phyloP scores from a whole-genome alignment of 345 rosid species.

The Brassica nigra region DNA sequence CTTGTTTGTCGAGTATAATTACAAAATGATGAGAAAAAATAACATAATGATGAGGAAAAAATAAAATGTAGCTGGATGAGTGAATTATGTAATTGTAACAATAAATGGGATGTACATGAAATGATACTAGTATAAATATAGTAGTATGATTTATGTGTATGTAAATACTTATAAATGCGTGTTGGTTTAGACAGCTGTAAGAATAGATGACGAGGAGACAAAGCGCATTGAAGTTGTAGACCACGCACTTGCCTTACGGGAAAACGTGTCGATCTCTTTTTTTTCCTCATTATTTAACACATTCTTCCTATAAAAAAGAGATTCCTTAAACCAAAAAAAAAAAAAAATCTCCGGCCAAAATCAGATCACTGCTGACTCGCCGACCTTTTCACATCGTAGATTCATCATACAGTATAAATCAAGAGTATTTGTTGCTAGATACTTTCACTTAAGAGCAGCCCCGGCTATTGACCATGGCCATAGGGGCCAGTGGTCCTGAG shows the following conservation, averaged over 20 bases:
- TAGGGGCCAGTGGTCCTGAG: no score
- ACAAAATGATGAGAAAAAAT: neutral
- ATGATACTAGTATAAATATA: no score
- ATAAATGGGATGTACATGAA: neutral
- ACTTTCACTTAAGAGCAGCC: neutral
- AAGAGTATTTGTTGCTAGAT: neutral
- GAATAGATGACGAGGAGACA: conserved; percentile 51
- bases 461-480: no score
- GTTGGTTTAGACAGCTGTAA: conserved; percentile 50
- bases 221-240: conserved; percentile 43
- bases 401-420: neutral
- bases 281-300: neutral
- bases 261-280: conserved; percentile 20
- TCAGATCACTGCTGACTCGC: conserved; percentile 7
- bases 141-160: neutral
- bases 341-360: neutral
- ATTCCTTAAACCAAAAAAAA: neutral
- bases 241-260: conserved; percentile 10
- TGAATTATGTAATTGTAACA: neutral
- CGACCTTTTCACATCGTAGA: neutral
- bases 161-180: conserved; percentile 9
- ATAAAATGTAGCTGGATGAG: neutral
- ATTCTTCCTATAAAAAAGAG: neutral
- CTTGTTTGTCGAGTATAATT: neutral
- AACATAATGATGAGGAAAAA: neutral